Percentiles rank a stretch among this genome's conserved stretches.
Evolutionary conservation across 768 basidiomycete species (phyloP).

Genomic region (Suillus sp.): DNA sequence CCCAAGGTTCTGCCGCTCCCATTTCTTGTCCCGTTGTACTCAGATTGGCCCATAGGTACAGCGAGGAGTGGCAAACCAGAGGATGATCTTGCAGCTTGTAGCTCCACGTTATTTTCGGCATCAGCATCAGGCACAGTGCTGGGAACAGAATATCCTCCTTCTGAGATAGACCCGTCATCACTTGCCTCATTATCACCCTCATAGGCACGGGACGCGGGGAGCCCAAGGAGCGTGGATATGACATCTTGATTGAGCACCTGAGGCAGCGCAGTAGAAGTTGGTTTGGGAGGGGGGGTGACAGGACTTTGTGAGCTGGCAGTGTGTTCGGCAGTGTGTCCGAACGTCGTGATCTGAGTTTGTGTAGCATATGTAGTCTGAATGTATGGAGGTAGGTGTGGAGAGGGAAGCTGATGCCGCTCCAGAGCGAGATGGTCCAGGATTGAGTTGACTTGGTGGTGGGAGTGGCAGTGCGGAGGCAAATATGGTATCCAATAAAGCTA

Average conservation of each 20-base stretch:
- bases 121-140: constrained; percentile 40
- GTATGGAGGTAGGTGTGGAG: constrained; percentile 23
- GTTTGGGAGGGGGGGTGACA: constrained; percentile 57
- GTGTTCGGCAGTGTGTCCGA: constrained; percentile 23
- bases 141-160: constrained; percentile 43
- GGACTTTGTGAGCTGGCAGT: constrained; percentile 30
- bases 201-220: constrained; percentile 43
- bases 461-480: constrained; percentile 66
- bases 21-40: constrained; percentile 22
- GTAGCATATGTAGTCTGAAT: constrained; percentile 17
- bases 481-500: constrained; percentile 64
- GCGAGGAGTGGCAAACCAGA: constrained; percentile 38
- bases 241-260: constrained; percentile 75
- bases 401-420: constrained; percentile 6
- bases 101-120: constrained; percentile 29
- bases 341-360: constrained; percentile 13
- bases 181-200: constrained; percentile 61
- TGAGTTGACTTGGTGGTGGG: constrained; percentile 13
- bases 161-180: constrained; percentile 37
- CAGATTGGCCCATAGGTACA: constrained; percentile 20
- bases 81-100: constrained; percentile 32
- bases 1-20: constrained; percentile 27
- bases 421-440: constrained; percentile 22
- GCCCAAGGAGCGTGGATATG: constrained; percentile 62
- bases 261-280: constrained; percentile 52